A percentile compares a stretch with the other conserved stretches of the same genome.
Evolutionary conservation across 2,329 filamentous ascomycete species (phyloP).

Genomic region (Ceratocystis eucalypticola): DNA sequence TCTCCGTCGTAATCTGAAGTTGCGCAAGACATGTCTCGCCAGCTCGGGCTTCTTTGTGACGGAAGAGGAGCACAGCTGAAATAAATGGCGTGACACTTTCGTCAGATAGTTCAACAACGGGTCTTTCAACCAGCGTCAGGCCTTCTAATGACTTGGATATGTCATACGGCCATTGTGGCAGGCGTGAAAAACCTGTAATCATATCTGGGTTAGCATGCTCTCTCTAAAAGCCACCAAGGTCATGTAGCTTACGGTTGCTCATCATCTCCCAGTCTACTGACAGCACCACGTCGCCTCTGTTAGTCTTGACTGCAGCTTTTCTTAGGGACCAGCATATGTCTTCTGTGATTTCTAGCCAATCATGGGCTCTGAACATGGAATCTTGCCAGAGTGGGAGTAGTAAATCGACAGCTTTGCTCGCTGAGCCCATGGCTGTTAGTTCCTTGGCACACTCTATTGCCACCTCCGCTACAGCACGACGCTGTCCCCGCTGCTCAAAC

Average conservation of each 20-base stretch:
- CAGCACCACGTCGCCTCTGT: conserved; percentile 42
- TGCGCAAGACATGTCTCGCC: conserved; percentile 47
- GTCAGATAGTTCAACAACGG: conserved; percentile 38
- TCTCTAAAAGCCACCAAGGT: background rate
- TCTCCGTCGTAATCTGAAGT: conserved; percentile 42
- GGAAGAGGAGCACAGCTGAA: conserved; percentile 43
- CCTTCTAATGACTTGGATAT: conserved; percentile 43
- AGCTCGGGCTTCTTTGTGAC: conserved; percentile 44
- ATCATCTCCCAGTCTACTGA: conserved; percentile 54
- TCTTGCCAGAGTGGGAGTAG: conserved; percentile 46
- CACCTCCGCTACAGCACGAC: conserved; percentile 41
- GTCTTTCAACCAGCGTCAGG: conserved; percentile 32
- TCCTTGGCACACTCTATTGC: conserved; percentile 45
- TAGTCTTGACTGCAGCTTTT: conserved; percentile 39
- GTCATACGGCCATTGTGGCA: conserved; percentile 48
- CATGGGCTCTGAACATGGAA: conserved; percentile 42
- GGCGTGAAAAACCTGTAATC: conserved; percentile 37
- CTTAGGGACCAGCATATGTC: conserved; percentile 49
- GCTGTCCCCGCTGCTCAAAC: conserved; percentile 41
- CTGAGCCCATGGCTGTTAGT: conserved; percentile 36
- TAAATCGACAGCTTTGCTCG: conserved; percentile 41
- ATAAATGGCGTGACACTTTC: conserved; percentile 41
- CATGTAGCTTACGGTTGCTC: conserved; percentile 36
- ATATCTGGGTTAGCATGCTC: conserved; percentile 5
- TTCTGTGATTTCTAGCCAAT: conserved; percentile 47